Evolutionary conservation across 108 stramenopile genomes (phyloP).

Genomic region (Stephanodiscus triporus): DNA sequence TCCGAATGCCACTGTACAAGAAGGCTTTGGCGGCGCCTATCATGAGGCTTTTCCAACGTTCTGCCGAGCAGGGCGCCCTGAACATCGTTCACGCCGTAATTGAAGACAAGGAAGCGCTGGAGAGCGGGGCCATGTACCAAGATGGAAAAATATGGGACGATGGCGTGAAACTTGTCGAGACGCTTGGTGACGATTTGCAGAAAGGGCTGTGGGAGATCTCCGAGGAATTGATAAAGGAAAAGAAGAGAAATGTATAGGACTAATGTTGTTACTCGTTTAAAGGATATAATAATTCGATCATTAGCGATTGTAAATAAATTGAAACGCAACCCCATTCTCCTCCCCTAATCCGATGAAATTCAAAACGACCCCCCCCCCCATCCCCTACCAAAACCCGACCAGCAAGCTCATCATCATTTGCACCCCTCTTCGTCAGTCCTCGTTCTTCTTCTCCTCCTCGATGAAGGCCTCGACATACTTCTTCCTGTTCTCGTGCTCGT

Average conservation of each 20-base stretch:
- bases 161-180: slow-evolving; percentile 9
- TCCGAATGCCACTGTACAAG: slow-evolving; percentile 23
- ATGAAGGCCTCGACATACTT: slow-evolving; percentile 68
- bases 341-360: background rate
- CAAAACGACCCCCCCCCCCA: no score
- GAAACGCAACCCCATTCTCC: background rate
- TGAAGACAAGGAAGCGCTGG: slow-evolving; percentile 30
- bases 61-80: slow-evolving; percentile 41
- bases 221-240: slow-evolving; percentile 38
- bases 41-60: slow-evolving; percentile 46
- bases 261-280: background rate
- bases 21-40: slow-evolving; percentile 24
- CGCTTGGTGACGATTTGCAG: slow-evolving; percentile 28
- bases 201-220: slow-evolving; percentile 52
- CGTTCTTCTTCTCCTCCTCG: slow-evolving; percentile 67
- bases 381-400: background rate
- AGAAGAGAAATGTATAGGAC: background rate
- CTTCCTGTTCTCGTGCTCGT: slow-evolving; percentile 78
- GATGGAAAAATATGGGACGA: slow-evolving; percentile 48
- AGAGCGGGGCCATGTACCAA: slow-evolving; percentile 46
- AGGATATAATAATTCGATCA: background rate
- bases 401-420: background rate
- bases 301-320: no score
- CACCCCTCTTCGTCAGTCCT: background rate
- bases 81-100: slow-evolving; percentile 43